phyloP scores from a whole-genome alignment of 768 basidiomycete genomes.

The Phylloporus rhodoxanthus region DNA sequence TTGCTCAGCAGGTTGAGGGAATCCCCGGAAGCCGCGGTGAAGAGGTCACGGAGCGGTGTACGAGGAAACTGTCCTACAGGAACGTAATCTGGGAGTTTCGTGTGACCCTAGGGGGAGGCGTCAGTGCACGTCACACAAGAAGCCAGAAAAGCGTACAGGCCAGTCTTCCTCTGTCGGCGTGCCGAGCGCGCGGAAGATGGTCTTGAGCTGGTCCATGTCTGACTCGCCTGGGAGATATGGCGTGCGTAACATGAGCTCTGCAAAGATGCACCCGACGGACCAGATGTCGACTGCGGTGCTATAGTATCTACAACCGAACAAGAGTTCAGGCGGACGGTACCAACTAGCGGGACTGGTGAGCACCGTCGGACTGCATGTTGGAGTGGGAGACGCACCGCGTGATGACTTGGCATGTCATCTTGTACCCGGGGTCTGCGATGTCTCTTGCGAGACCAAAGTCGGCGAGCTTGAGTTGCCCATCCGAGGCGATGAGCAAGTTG shows the following conservation, averaged over 20 bases:
- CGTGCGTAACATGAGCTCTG: constrained; percentile 92
- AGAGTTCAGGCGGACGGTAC: constrained; percentile 95
- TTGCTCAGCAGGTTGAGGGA: constrained; percentile 76
- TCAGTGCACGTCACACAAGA: not conserved
- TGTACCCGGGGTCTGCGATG: constrained; percentile 89
- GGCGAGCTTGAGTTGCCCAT: constrained; percentile 92
- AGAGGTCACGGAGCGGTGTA: constrained; percentile 75
- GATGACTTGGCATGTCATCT: constrained; percentile 98
- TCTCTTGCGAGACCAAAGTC: constrained; percentile 99
- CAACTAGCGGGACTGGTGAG: constrained; percentile 52
- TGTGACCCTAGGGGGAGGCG: constrained; percentile 65
- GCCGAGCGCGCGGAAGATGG: constrained; percentile 88
- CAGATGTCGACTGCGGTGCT: constrained; percentile 91
- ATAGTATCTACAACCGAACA: constrained; percentile 89
- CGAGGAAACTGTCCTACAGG: constrained; percentile 82
- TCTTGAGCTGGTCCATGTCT: constrained; percentile 96
- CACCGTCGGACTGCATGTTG: not conserved
- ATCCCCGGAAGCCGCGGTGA: constrained; percentile 85
- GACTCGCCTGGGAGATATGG: constrained; percentile 94
- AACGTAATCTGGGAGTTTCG: constrained; percentile 84
- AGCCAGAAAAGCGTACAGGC: constrained; percentile 58
- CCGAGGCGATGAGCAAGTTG: constrained; percentile 87
- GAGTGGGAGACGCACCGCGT: constrained; percentile 61
- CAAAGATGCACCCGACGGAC: constrained; percentile 98
- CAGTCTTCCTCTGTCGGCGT: constrained; percentile 97